Evolutionary conservation across 1,284 basidiomycete species (phyloP), one percentile per base, ranked within the genome.

Genomic region (Cystobasidiaceae sp.): DNA sequence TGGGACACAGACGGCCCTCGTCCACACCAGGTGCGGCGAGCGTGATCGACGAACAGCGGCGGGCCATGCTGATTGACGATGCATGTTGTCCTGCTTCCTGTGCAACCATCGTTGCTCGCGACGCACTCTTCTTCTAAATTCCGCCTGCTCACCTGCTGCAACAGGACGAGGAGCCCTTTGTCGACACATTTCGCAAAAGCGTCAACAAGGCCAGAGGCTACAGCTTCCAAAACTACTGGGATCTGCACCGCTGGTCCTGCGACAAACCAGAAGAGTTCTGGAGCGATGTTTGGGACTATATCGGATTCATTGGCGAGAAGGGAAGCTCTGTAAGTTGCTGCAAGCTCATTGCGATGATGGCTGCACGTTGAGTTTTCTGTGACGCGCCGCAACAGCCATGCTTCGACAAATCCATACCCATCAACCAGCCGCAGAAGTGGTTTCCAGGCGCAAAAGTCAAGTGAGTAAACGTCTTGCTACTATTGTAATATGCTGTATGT

Each of bases 231-330:
- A 34, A 44, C 33, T 62, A 51, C 41, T 62, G 59, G 59, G 59
- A 62, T 44, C 27, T 62, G 34, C 59, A 62, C 23, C 15, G 37
- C 19, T 62, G 59, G 59, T 46, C 43, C 8, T 45, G 41, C 51
- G 25, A 62, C 4, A 62, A 62, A 23, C 41, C 59, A 1, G 59
- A 50, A 3, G 59, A 62, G 48, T 62, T 62, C 39, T 62, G 59
- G 59, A 54, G 59, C 32, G 59, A 62, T 45, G 57, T 51, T 9
- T 62, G 59, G 59, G 48, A 54, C 33, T 54, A 62, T 43, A 55
- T 51, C 27, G 59, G 59, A 5, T 28, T 62, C 21, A 45, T 62
- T 15, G 59, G 59, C 19, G 48, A 51, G 19, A 62, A 51, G n/a
- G 59, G 59, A 41, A 33, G 28, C 27, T 46, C 45, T 19, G 57